Evolutionary conservation across 2,329 filamentous ascomycete species (phyloP).

Genomic region (Aspergillus sp.): DNA sequence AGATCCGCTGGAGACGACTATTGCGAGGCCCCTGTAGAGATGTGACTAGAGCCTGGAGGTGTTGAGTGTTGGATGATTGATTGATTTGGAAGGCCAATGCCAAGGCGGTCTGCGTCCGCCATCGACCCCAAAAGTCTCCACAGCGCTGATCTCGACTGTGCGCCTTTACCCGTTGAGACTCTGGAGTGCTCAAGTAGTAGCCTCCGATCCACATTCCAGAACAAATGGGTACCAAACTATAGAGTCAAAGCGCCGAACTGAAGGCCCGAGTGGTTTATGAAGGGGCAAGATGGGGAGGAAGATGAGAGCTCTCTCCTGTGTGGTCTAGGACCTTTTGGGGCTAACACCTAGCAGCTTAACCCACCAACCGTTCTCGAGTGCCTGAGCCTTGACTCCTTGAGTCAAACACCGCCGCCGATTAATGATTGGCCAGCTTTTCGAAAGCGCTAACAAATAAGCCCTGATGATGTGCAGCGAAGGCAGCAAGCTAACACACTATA

Average conservation of each 20-base stretch:
- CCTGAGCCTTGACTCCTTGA: constrained; percentile 8
- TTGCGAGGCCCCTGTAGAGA: not conserved
- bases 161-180: not conserved
- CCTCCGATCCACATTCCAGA: constrained; percentile 21
- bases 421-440: constrained; percentile 19
- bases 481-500: constrained; percentile 5
- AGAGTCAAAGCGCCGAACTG: constrained; percentile 24
- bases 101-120: not conserved
- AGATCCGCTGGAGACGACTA: not conserved
- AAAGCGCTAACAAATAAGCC: constrained; percentile 16
- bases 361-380: not conserved
- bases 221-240: constrained; percentile 17
- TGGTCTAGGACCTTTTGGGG: not conserved
- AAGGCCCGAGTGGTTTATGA: constrained; percentile 15
- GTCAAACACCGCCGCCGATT: not conserved
- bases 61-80: too few species aligned
- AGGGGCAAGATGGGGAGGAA: not conserved
- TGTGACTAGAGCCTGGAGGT: not conserved
- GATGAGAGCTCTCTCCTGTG: not conserved
- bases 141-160: not conserved
- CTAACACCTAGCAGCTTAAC: not conserved
- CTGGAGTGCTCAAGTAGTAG: not conserved
- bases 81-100: constrained; percentile 3
- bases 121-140: not conserved
- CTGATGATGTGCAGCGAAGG: constrained; percentile 31